A percentile compares a stretch with the other conserved stretches of the same genome.
Evolutionary conservation across 2,329 filamentous ascomycete species (phyloP).

Genomic region (Myrmaecium sp.): DNA sequence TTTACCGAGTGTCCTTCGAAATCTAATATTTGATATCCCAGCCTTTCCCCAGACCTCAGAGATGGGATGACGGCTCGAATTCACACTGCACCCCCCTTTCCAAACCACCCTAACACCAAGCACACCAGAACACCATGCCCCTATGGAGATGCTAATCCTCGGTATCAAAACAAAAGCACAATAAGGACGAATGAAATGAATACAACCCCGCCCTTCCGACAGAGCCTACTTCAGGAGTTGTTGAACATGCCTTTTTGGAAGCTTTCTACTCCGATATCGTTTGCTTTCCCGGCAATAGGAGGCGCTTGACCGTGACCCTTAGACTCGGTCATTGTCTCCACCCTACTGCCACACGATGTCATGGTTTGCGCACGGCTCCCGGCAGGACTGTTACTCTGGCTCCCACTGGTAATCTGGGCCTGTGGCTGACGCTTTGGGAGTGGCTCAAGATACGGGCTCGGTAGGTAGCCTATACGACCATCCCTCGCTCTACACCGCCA

Average conservation of each 20-base stretch:
- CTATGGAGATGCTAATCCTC: too few species aligned
- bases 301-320: constrained; percentile 26
- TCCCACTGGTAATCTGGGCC: constrained; percentile 26
- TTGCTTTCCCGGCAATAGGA: constrained; percentile 39
- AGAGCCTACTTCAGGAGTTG: too few species aligned
- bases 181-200: too few species aligned
- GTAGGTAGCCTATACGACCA: constrained; percentile 79
- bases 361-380: constrained; percentile 38
- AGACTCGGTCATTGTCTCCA: constrained; percentile 26
- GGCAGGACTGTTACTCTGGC: constrained; percentile 22
- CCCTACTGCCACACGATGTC: constrained; percentile 23
- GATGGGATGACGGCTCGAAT: too few species aligned
- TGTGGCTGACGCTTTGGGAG: constrained; percentile 41
- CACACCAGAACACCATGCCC: too few species aligned
- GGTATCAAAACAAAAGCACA: too few species aligned
- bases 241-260: constrained; percentile 57
- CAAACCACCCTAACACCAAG: too few species aligned
- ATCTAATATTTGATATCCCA: too few species aligned
- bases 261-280: constrained; percentile 49
- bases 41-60: too few species aligned
- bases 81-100: too few species aligned
- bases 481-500: constrained; percentile 89
- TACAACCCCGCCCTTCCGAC: too few species aligned
- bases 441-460: constrained; percentile 72
- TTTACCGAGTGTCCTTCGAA: too few species aligned